Conservation (phyloP, 2,329 filamentous ascomycete species). For the Onygena corvina region DNA sequence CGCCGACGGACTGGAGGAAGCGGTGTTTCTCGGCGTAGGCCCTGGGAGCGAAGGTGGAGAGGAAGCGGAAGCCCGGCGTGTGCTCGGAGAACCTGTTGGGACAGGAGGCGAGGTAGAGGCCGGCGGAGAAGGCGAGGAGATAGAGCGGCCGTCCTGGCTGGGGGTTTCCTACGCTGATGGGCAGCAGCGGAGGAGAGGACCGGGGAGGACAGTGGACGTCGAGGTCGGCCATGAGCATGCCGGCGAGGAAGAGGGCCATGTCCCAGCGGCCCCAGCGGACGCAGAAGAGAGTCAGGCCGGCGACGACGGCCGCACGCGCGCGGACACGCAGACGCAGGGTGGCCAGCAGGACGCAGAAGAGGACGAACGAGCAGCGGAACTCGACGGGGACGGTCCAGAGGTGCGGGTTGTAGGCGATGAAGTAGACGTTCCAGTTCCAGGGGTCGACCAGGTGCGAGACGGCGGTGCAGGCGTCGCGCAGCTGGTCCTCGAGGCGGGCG, state of each 20-base stretch:
- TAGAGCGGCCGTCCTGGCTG: constrained; percentile 17
- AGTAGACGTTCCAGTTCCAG: constrained; percentile 30
- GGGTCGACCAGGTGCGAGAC: constrained; percentile 27
- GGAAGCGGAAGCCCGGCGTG: constrained; percentile 34
- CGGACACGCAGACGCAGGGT: constrained; percentile 27
- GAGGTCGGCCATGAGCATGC: constrained; percentile 34
- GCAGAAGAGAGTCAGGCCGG: constrained; percentile 28
- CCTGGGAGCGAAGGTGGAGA: constrained; percentile 29
- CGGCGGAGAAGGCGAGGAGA: constrained; percentile 28
- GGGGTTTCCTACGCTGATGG: too few relatives aligned
- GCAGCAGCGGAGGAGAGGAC: too few relatives aligned
- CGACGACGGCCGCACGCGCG: constrained; percentile 27
- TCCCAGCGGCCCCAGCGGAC: constrained; percentile 36
- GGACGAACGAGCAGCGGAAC: constrained; percentile 35
- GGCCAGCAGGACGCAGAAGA: constrained; percentile 32
- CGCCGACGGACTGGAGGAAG: constrained; percentile 34
- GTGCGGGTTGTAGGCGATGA: constrained; percentile 37
- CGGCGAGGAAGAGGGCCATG: constrained; percentile 32
- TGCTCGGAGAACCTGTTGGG: constrained; percentile 31
- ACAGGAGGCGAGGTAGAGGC: constrained; percentile 34
- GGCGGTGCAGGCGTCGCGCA: constrained; percentile 28
- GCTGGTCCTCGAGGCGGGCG: constrained; percentile 24
- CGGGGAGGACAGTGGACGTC: constrained; percentile 32
- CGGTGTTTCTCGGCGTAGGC: constrained; percentile 34
- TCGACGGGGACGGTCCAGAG: constrained; percentile 39